Evolutionary conservation across 176 grass and related monocot genomes (phyloP), one percentile per base, ranked within the genome.

Genomic region (Musa beccarii): DNA sequence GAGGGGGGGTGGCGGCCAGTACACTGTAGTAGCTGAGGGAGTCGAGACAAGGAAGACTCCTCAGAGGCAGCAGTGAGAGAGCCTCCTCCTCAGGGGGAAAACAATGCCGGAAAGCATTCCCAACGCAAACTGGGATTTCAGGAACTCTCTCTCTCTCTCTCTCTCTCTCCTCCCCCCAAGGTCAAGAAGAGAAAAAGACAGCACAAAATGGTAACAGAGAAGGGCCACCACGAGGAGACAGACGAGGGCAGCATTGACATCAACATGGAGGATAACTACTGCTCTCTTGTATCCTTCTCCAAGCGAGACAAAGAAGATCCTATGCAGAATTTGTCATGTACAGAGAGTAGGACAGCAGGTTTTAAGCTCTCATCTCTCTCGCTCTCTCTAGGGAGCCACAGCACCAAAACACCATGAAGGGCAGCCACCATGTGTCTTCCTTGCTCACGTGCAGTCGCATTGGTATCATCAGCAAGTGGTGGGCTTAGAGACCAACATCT

Each of bases 241-340:
- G 34, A 43, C 34, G 4, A 43, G 34, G 34, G 34, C 3, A 43
- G 34, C 34, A 43, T 43, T 43, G 34, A 43, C 34, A 43, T 43
- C 34, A 4, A 43, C 34, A 6, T 43, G 34, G 34, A 43, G 34
- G 34, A 43, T 43, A 43, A 43, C 21, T 77, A 21, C 61, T 54
- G 75, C 43, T 77, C 49, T 43, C 51, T 22, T 66, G n/a, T 26
- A 22, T 51, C 75, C 61, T 52, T 51, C 24, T 52, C 11, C 52
- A 20, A 53, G 19, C 1, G 59, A 26, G 75, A 64, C 43, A 77
- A 77, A 77, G 49, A 77, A 65, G 75, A 66, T 66, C 56, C 62
- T 66, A 28, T 66, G 59, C 57, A 53, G 9, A 64, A 53, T 64
- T 63, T 63, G 57, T 65, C 34, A 63, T 61, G 74, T 49, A 76